These are phyloP conservation scores for Penicillium palitans DNA, from an alignment of 2,329 filamentous ascomycete genomes.

Conservation along the genomic window DNA sequence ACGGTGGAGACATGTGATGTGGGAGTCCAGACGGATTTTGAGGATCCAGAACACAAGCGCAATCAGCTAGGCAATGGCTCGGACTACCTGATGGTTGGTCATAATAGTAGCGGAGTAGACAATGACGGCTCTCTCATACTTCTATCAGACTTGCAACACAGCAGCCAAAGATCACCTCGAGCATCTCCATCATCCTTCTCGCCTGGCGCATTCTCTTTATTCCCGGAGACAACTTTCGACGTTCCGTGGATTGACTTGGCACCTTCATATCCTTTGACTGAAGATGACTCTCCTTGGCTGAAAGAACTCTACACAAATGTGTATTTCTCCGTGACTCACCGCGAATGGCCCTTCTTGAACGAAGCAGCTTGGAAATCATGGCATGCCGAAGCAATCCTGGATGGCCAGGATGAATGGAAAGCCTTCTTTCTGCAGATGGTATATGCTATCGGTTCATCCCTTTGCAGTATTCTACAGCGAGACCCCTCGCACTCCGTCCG, in stretches of 20 bases:
- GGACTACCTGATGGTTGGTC: not conserved
- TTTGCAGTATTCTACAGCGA: slow-evolving; percentile 26
- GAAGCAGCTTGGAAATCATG: slow-evolving; percentile 26
- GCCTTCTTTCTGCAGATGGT: slow-evolving; percentile 31
- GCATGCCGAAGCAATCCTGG: slow-evolving; percentile 18
- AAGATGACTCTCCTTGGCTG: slow-evolving; percentile 20
- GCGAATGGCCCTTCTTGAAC: slow-evolving; percentile 31
- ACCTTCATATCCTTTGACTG: slow-evolving; percentile 9
- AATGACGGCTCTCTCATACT: slow-evolving; percentile 7
- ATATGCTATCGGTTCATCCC: slow-evolving; percentile 30
- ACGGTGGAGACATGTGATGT: slow-evolving; percentile 18
- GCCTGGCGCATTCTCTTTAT: slow-evolving; percentile 10
- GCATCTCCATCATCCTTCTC: slow-evolving; percentile 7
- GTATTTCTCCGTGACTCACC: slow-evolving; percentile 30
- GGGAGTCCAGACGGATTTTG: slow-evolving; percentile 27
- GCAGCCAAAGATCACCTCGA: not conserved
- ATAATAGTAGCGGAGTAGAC: not conserved
- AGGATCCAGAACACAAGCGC: not conserved
- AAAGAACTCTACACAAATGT: slow-evolving; percentile 29
- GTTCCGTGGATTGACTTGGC: slow-evolving; percentile 18
- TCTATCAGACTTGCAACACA: slow-evolving; percentile 6
- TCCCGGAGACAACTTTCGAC: slow-evolving; percentile 16
- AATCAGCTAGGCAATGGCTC: not conserved
- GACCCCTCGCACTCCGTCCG: slow-evolving; percentile 22
- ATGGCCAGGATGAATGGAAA: slow-evolving; percentile 25